Base-by-base conservation (phyloP, 179 eudicot species). In the Beta corolliflora region DNA sequence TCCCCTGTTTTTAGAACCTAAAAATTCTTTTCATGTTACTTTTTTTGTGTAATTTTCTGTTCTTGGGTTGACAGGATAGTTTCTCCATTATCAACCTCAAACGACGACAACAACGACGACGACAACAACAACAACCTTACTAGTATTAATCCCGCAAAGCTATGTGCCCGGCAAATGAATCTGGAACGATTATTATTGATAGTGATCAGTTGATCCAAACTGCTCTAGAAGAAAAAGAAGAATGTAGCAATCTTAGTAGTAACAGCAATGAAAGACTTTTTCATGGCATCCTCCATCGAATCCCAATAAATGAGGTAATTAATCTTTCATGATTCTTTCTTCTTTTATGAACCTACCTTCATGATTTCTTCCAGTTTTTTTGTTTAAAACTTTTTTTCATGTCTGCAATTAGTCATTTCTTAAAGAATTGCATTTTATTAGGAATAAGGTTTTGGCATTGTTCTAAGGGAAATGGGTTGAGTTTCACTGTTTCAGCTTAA, bases 141-240 rank as follows among this genome's bases (percentile, higher is more conserved):
- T 3, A 72, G 5, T 13, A 25, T 21, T 48, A n/a, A 9, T 7
- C 64, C 7, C 4, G 5, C 4, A 36, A 18, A 9, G 56, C 7
- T 44, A 84, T 80, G 86, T 82, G 85, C 53, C 85, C 85, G 6
- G 82, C 77, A 31, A 81, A 82, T 75, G 84, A 81, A 64, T 71
- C 87, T 29, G 75, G 83, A 9, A 76, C 77, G 53, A 53, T 31
- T 0, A 75, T 77, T 0, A 71, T 77, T 31, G 85, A 71, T 21
- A 75, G 58, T 41, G 82, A 82, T 7, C 73, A 63, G n/a, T 72
- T 75, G 50, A 63, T 81, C 69, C 29, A 50, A 65, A 65, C 59
- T 50, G 41, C 45, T 70, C 52, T 16, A 55, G 79, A 66, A n/a
- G 59, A 66, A 44, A 84, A 48, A 59, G 75, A 36, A 48, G 83